A percentile compares a stretch with the other conserved stretches of the same genome.
Conservation (phyloP, 1,139 yeast genomes). For the Geotrichum histeridarum region DNA sequence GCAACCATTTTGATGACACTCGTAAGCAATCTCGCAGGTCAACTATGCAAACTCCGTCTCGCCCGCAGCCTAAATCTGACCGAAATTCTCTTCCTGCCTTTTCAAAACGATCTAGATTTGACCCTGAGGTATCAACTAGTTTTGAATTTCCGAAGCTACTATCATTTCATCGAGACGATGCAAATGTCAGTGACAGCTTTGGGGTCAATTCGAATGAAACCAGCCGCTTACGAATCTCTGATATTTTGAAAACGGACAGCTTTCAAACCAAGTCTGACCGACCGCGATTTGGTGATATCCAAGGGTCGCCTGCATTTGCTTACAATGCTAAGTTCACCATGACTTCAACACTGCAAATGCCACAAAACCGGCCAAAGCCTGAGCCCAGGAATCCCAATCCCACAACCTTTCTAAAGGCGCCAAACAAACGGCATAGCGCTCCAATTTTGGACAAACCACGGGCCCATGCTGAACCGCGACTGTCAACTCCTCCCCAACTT, state of each 20-base stretch:
- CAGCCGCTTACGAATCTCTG: conserved; percentile 18
- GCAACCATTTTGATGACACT: conserved; percentile 3
- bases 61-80: neutral
- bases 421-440: neutral
- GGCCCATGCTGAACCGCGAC: conserved; percentile 1
- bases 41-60: conserved; percentile 6
- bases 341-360: conserved; percentile 15
- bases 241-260: conserved; percentile 15
- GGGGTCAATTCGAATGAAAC: conserved; percentile 1
- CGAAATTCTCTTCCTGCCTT: neutral
- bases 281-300: conserved; percentile 5
- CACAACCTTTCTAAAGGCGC: neutral
- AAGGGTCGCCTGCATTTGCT: conserved; percentile 3
- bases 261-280: conserved; percentile 12
- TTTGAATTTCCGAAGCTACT: neutral
- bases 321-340: conserved; percentile 15
- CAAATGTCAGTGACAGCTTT: neutral
- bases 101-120: neutral
- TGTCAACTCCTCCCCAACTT: neutral
- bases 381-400: neutral
- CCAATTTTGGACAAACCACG: conserved; percentile 14
- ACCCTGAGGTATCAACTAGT: neutral
- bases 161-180: neutral
- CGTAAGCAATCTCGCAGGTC: conserved; percentile 8
- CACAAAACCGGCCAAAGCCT: neutral